A percentile compares a stretch with the other conserved stretches of the same genome.
These are phyloP conservation scores for Starmera stellimalicola DNA, from an alignment of 1,139 yeast species.

Conservation along the genomic window DNA sequence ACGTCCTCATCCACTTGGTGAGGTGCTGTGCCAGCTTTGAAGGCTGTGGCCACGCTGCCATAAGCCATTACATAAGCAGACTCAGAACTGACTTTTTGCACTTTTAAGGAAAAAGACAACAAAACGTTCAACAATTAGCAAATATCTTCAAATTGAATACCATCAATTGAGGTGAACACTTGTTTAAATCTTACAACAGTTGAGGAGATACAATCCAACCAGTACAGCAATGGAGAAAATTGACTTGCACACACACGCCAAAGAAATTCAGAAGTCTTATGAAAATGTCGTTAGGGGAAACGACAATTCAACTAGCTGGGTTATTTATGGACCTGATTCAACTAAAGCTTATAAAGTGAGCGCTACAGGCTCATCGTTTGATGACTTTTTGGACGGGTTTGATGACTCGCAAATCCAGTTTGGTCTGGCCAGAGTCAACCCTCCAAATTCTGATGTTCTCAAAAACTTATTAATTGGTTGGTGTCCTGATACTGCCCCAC, in stretches of 20 bases:
- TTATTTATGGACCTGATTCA: conserved; percentile 53
- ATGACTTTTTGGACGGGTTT: conserved; percentile 73
- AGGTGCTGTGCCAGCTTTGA: too few species aligned
- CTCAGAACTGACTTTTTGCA: too few species aligned
- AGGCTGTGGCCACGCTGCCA: too few species aligned
- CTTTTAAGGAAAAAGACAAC: too few species aligned
- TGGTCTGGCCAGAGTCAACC: conserved; percentile 81
- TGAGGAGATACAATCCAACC: too few species aligned
- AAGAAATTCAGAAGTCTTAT: conserved; percentile 48
- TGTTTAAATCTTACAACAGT: too few species aligned
- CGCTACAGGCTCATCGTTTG: conserved; percentile 51
- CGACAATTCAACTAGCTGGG: conserved; percentile 42
- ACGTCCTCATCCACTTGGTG: too few species aligned
- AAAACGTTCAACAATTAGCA: too few species aligned
- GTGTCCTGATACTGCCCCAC: conserved; percentile 85
- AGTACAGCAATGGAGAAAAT: conserved; percentile 22
- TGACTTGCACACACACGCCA: conserved; percentile 18
- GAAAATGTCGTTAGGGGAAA: conserved; percentile 57
- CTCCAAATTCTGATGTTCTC: conserved; percentile 81
- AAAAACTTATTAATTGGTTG: conserved; percentile 85
- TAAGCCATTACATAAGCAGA: too few species aligned
- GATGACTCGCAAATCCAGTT: conserved; percentile 86
- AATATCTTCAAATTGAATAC: too few species aligned
- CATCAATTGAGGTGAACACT: too few species aligned
- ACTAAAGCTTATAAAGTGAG: conserved; percentile 48